phyloP scores from a whole-genome alignment of 129 eudicot genomes.

The Helichrysum umbraculigerum region DNA sequence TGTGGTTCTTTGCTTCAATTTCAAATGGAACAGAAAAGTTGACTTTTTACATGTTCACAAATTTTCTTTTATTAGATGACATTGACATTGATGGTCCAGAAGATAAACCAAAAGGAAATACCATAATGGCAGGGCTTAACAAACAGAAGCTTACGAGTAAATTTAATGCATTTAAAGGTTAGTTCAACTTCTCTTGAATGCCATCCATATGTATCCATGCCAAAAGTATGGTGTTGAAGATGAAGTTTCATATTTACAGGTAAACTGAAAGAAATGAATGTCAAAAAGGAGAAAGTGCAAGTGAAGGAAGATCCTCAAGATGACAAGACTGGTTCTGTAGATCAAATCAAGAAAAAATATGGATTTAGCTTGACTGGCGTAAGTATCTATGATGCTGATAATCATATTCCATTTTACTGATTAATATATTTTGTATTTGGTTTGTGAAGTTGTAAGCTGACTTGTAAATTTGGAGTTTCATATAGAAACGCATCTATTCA shows the following conservation, averaged over 20 bases:
- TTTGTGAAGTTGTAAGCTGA: constrained; percentile 13
- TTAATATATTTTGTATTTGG: neutral
- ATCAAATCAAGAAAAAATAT: constrained; percentile 93
- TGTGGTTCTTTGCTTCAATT: neutral
- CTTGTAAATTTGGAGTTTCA: neutral
- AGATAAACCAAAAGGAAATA: constrained; percentile 76
- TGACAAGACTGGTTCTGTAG: constrained; percentile 70
- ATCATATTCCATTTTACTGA: neutral
- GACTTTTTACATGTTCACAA: neutral
- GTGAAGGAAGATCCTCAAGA: constrained; percentile 59
- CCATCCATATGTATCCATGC: neutral
- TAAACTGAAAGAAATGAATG: constrained; percentile 66
- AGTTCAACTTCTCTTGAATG: constrained; percentile 22
- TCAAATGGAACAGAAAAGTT: neutral
- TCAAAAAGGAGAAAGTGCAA: constrained; percentile 67
- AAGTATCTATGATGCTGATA: constrained; percentile 33
- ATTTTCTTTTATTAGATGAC: constrained; percentile 57
- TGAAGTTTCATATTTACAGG: constrained; percentile 43
- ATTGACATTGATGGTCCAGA: constrained; percentile 74
- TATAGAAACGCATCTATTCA: constrained; percentile 3
- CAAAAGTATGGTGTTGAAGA: neutral
- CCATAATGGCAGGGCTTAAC: constrained; percentile 62
- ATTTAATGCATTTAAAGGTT: constrained; percentile 84
- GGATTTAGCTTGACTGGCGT: constrained; percentile 68
- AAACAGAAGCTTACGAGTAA: constrained; percentile 73